Base-by-base conservation (phyloP, 805 yeast genomes). In the Metschnikowia dekortorum region DNA sequence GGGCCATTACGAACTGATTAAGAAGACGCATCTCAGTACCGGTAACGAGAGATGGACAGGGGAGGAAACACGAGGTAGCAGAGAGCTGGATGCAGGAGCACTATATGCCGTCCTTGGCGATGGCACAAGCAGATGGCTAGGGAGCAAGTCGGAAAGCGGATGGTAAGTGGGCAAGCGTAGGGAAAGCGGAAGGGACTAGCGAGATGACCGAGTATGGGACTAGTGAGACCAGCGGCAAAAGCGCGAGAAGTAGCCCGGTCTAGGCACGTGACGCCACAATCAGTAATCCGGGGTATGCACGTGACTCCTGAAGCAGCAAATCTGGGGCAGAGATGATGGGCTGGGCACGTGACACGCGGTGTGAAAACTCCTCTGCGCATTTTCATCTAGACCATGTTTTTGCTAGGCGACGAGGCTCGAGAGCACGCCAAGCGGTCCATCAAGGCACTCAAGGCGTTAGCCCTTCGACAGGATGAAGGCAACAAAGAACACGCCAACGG, bases 381-480 rank as follows among this genome's bases (percentile, higher is more conserved):
- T 28, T 33, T 9, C 46, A 31, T 44, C 48, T 22, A 26, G 10
- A 36, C 29, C 34, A 57, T 56, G n/a, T 58, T 58, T 45, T 38
- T 58, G 18, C 54, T 58, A 33, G 62, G 62, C 3, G 39, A 53
- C 31, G 56, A 57, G 11, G 56, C 60, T 33, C 50, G 59, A n/a
- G 60, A 57, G 40, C 47, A 55, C 37, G 59, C 56, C 40, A 54
- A 54, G 30, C 45, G 47, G 44, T 55, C 59, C 3, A 47, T 58
- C 14, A 49, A 50, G 31, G 60, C 57, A 13, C 53, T 58, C 18
- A 44, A 51, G 29, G 59, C 55, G 1, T 54, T 57, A 10, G 47
- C 50, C 4, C 49, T 33, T 7, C 46, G 44, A 28, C 43, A 47
- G 35, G 47, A 38, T 14, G 36, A 8, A 32, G 16, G 26, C 32